Conservation (phyloP, 129 eudicot genomes). For the Chrysanthemum lavandulifolium region DNA sequence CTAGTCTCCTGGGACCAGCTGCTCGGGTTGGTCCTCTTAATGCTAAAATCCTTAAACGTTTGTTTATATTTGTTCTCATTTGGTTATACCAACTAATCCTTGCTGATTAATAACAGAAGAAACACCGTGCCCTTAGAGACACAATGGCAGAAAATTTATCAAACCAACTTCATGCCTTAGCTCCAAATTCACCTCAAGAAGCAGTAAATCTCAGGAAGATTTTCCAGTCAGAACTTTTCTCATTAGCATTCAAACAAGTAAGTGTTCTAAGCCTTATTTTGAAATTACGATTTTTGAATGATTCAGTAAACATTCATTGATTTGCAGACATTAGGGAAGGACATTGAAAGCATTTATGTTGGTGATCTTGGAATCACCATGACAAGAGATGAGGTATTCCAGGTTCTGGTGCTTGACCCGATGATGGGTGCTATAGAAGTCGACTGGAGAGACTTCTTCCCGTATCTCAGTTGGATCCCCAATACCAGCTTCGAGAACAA, state of each 20-base stretch:
- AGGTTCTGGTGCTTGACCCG: conserved; percentile 40
- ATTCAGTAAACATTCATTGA: neutral
- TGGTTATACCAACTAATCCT: neutral
- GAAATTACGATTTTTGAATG: neutral
- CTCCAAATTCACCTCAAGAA: conserved; percentile 26
- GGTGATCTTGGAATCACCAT: conserved; percentile 44
- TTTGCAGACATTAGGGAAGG: conserved; percentile 43
- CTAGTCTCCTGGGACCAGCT: conserved; percentile 47
- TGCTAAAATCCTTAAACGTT: neutral
- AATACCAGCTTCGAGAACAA: conserved; percentile 33
- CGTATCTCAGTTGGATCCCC: conserved; percentile 54
- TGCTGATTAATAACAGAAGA: conserved; percentile 31
- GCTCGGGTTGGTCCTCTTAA: conserved; percentile 41
- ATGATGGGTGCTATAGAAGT: conserved; percentile 56
- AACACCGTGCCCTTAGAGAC: conserved; percentile 47
- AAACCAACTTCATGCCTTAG: conserved; percentile 27
- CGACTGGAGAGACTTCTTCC: conserved; percentile 70
- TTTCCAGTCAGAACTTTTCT: conserved; percentile 44
- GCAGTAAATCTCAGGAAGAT: conserved; percentile 42
- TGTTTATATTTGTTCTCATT: neutral
- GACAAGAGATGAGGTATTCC: conserved; percentile 39
- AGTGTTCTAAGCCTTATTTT: conserved; percentile 16
- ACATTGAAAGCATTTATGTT: conserved; percentile 42
- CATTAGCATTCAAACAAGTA: conserved; percentile 50
- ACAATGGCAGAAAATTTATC: conserved; percentile 33